Base-by-base conservation (phyloP, 1,284 basidiomycete species). In the Acaromyces ingoldii region DNA sequence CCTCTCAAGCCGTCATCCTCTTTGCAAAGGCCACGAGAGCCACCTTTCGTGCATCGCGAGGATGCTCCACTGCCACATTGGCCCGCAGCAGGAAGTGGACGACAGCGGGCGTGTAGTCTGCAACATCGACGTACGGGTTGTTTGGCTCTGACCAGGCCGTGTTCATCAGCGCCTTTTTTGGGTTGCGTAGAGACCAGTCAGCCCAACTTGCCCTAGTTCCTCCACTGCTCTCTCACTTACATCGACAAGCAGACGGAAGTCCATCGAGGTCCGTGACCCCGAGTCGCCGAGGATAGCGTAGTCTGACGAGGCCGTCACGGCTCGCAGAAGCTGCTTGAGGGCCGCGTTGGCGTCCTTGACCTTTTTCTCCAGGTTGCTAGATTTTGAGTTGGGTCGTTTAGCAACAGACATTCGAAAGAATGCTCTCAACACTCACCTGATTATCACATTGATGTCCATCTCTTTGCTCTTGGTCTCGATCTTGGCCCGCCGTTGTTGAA, bases 41-140 rank as follows among this genome's bases (percentile, higher is more conserved):
- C 38, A 49, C 11, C 21, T 17, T 49, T 6, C 36, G 17, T n/a
- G 38, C 17, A 26, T 49, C 48, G 22, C 24, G 24, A 38, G 48
- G 48, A 26, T 49, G 48, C 25, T 49, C 48, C 2, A 49, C 17
- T 13, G 48, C 48, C 17, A 49, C 25, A 25, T 49, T 49, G 10
- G 48, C 48, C 21, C 48, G 36, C 15, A 49, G n/a, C 11, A 49
- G 48, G n/a, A 49, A 37, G 5, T 30, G 19, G 19, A 25, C 33
- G 7, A 49, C 28, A 9, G 48, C 37, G n/a, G 38, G 33, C 11
- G 36, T 15, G 26, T 25, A 49, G 10, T 38, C 11, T n/a, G 13
- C 22, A 6, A 49, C 26, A n/a, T 49, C 37, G 10, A 49, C 48
- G 9, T 37, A 49, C 6, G 48, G 30, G n/a, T 49, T 22, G 21